phyloP scores from a whole-genome alignment of 2,329 filamentous ascomycete species.

The Hymenoscyphus scutula region DNA sequence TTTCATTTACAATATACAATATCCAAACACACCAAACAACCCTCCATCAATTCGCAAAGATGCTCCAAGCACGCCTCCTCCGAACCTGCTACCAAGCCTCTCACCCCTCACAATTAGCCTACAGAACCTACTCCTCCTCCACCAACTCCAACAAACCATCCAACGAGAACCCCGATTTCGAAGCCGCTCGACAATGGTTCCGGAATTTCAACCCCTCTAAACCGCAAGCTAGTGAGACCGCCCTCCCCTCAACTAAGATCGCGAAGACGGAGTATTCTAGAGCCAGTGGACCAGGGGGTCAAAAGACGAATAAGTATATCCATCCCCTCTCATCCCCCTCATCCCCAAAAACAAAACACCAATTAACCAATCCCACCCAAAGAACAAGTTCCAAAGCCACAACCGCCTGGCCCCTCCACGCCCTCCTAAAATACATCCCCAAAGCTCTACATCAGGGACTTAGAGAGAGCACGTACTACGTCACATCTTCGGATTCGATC shows the following conservation, averaged over 20 bases:
- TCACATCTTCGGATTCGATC: slow-evolving; percentile 31
- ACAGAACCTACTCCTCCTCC: slow-evolving; percentile 25
- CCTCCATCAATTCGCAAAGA: background rate
- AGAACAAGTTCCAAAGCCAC: slow-evolving; percentile 37
- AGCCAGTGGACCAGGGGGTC: slow-evolving; percentile 35
- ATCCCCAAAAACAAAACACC: no score
- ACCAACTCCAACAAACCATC: background rate
- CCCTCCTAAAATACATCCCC: slow-evolving; percentile 28
- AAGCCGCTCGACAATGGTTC: slow-evolving; percentile 34
- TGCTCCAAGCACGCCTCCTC: background rate
- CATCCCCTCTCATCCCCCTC: slow-evolving; percentile 10
- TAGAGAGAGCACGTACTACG: slow-evolving; percentile 31
- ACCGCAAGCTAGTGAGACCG: background rate
- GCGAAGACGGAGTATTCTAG: slow-evolving; percentile 30
- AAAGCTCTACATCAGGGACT: slow-evolving; percentile 30
- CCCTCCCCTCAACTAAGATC: slow-evolving; percentile 19
- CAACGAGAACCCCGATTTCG: slow-evolving; percentile 26
- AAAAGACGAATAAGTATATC: slow-evolving; percentile 38
- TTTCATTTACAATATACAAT: background rate
- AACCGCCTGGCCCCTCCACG: slow-evolving; percentile 31
- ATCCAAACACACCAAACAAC: background rate
- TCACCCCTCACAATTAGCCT: slow-evolving; percentile 12
- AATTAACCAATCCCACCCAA: slow-evolving; percentile 9
- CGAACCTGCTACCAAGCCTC: background rate
- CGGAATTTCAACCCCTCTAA: slow-evolving; percentile 21